Evolutionary conservation across 2,329 filamentous ascomycete species (phyloP).

Genomic region (Gnomoniopsis sp.): DNA sequence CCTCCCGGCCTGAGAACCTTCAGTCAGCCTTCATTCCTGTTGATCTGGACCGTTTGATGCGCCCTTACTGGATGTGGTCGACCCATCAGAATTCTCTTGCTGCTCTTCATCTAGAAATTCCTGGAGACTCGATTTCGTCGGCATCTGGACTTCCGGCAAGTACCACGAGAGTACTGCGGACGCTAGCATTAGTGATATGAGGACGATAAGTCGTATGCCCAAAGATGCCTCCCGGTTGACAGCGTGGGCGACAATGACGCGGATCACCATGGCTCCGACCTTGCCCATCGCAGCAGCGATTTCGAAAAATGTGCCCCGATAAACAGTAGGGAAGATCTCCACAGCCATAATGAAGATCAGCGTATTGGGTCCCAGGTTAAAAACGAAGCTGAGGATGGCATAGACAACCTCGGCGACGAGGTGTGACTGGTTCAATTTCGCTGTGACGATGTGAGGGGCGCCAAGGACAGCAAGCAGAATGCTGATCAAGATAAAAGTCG

Average conservation of each 20-base stretch:
- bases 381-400: conserved; percentile 25
- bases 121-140: background rate
- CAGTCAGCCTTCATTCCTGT: background rate
- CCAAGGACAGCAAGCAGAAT: conserved; percentile 21
- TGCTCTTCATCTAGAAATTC: background rate
- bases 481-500: conserved; percentile 10
- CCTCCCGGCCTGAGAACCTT: background rate
- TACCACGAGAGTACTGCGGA: background rate
- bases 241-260: conserved; percentile 5
- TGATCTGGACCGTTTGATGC: background rate
- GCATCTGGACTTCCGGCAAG: conserved; percentile 9
- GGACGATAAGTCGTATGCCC: background rate
- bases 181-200: conserved; percentile 1
- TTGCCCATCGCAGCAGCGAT: conserved; percentile 29
- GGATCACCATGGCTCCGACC: conserved; percentile 26
- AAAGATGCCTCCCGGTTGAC: background rate
- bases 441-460: conserved; percentile 18
- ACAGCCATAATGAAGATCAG: conserved; percentile 29
- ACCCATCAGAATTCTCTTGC: background rate
- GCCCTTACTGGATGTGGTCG: too few species aligned
- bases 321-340: conserved; percentile 29
- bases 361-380: conserved; percentile 29
- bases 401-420: conserved; percentile 19
- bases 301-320: conserved; percentile 29
- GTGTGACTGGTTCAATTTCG: conserved; percentile 1